Base-by-base conservation (phyloP, 345 rosid species). In the Ceriops decandra region DNA sequence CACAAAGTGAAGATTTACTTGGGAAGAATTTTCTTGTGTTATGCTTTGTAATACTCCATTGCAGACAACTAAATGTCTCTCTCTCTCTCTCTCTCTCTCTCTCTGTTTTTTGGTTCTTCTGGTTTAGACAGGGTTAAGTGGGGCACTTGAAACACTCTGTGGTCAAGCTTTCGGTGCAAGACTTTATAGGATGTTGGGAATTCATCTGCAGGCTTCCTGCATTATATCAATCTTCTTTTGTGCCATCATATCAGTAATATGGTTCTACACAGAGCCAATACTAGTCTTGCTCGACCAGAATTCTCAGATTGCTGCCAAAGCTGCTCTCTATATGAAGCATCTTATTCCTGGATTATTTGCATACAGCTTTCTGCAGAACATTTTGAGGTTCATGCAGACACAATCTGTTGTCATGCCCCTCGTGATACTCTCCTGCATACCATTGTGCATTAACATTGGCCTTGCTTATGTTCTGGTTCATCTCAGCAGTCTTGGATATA, bases 311-410 rank as follows among this genome's bases (percentile, higher is more conserved):
- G 52, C 76, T 30, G 35, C 19, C 6, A 5, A 27, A 7, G 60
- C 76, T 52, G 54, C 71, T 28, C 71, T 66, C 33, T 73, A 66
- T 56, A 66, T 73, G 61, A 73, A 60, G 67, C 67, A 59, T 60
- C 76, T 73, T 26, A 73, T 73, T 54, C 77, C 67, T 21, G 77
- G 77, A 65, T 27, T 73, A 53, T 73, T 73, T 56, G 77, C 72
- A 11, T 73, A 33, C 5, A 72, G 72, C 13, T 33, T 73, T 10
- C 62, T 67, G 24, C 77, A 73, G 68, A 73, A 67, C 67, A 60
- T 73, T 42, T 22, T 73, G 24, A 52, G 76, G 76, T 73, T 67
- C 52, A 63, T 73, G 16, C 76, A 73, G 62, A 61, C 77, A 60
- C 77, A 73, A 53, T 73, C 72, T 28, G 49, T 61, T 0, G 67